Evolutionary conservation across 768 basidiomycete genomes (phyloP).

Genomic region (Tephrocybe sp.): DNA sequence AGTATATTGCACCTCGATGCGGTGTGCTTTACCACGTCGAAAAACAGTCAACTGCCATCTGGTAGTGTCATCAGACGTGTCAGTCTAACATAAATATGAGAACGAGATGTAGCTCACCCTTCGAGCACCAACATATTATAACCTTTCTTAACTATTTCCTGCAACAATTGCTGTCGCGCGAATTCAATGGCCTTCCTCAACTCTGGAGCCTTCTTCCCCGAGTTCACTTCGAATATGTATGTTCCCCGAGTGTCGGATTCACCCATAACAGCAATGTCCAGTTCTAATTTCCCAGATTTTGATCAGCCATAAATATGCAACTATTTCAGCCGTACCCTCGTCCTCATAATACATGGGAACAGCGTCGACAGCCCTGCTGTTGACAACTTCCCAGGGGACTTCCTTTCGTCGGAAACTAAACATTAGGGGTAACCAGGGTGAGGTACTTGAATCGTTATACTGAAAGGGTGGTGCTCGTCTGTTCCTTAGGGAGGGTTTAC

Average conservation of each 20-base stretch:
- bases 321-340: conserved; percentile 39
- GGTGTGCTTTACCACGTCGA: conserved; percentile 60
- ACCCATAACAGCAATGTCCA: conserved; percentile 58
- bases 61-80: background rate
- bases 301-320: background rate
- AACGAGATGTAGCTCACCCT: conserved; percentile 42
- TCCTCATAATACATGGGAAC: conserved; percentile 65
- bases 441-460: background rate
- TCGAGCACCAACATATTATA: conserved; percentile 68
- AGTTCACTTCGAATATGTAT: conserved; percentile 62
- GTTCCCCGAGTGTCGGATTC: conserved; percentile 55
- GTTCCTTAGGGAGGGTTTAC: conserved; percentile 6
- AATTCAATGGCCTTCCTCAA: conserved; percentile 56
- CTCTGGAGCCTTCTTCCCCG: conserved; percentile 41
- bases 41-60: conserved; percentile 72
- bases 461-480: background rate
- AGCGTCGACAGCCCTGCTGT: conserved; percentile 61
- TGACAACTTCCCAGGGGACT: conserved; percentile 78
- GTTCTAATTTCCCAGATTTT: conserved; percentile 35
- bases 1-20: conserved; percentile 69
- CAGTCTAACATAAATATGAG: conserved; percentile 3
- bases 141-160: conserved; percentile 51
- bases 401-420: conserved; percentile 56
- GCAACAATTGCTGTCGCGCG: conserved; percentile 62
- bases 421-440: too few relatives aligned